These are phyloP conservation scores for Picea engelmannii DNA, from an alignment of 83 land plant species.

Conservation along the genomic window DNA sequence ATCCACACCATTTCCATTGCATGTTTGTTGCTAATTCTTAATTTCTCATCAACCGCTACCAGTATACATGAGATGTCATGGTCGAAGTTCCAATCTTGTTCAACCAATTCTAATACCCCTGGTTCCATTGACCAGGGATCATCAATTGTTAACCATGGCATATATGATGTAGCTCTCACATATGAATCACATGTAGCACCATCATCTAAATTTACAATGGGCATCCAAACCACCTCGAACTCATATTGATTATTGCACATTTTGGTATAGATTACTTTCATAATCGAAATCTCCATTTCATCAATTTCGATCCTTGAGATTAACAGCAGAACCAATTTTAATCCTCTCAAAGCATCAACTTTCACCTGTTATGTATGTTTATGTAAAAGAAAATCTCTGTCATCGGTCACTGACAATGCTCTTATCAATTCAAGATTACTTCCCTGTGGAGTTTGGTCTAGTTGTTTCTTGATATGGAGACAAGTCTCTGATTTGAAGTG, in stretches of 20 bases:
- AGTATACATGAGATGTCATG: background rate
- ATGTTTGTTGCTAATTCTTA: background rate
- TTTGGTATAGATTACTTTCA: background rate
- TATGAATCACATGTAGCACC: background rate
- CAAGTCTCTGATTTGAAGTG: slow-evolving; percentile 3
- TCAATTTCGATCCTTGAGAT: background rate
- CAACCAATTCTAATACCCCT: background rate
- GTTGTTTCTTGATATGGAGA: background rate
- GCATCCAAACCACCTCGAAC: slow-evolving; percentile 10
- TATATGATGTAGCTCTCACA: background rate
- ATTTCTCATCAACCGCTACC: background rate
- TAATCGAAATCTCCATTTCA: background rate
- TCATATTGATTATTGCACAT: background rate
- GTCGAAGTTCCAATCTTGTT: background rate
- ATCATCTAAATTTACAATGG: background rate
- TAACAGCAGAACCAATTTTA: background rate
- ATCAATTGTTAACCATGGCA: background rate
- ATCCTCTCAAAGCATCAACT: background rate
- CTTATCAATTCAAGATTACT: background rate
- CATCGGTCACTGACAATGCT: background rate
- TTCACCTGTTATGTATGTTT: background rate
- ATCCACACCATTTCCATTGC: background rate
- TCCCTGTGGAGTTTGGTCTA: background rate
- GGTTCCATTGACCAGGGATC: slow-evolving; percentile 11
- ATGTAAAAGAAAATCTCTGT: background rate